Base-by-base conservation (phyloP, 164 flowering plant genomes). In the Protea cynaroides region DNA sequence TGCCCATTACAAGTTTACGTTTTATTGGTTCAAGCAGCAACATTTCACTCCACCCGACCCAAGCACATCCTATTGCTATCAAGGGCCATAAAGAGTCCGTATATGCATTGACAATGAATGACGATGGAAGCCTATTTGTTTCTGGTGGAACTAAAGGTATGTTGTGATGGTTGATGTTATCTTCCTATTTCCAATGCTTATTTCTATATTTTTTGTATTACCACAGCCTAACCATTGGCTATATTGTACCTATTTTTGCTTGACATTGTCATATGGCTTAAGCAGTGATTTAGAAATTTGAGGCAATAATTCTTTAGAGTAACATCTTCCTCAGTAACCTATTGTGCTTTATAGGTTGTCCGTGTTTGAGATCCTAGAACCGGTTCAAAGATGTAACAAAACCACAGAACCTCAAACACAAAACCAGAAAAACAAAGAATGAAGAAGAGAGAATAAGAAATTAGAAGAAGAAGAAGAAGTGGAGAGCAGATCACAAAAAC, bases 31-130 rank as follows among this genome's bases (percentile, higher is more conserved):
- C 97, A 50, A 86, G 85, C 75, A 94, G 84, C 73, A 83, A 73
- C 79, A 83, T 94, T 69, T 79, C 96, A 59, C 51, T 74, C 65
- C 93, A 89, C 63, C 44, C 86, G 23, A 79, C 74, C 71, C 98
- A 82, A 65, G 61, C 86, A 64, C 85, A 85, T 70, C 96, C 97
- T 19, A 58, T 78, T 70, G 74, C 89, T 71, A 96, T 93, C 63
- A 91, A 94, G 81, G 99, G 99, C 60, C 99, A 94, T 66, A 94
- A 94, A 77, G 97, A 91, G 74, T 91, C 99, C 1, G 99, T 94
- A 44, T 91, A 94, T 80, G 96, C 99, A 64, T 74, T 94, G 73
- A 95, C 95, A 59, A 88, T 87, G 92, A 91, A 91, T 82, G 95
- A 89, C 50, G 78, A 79, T 75, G 96, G 92, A 64, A 84, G 83